A percentile compares a stretch with the other conserved stretches of the same genome.
Conservation (phyloP, 2,329 filamentous ascomycete genomes). For the Daldinia sp. region DNA sequence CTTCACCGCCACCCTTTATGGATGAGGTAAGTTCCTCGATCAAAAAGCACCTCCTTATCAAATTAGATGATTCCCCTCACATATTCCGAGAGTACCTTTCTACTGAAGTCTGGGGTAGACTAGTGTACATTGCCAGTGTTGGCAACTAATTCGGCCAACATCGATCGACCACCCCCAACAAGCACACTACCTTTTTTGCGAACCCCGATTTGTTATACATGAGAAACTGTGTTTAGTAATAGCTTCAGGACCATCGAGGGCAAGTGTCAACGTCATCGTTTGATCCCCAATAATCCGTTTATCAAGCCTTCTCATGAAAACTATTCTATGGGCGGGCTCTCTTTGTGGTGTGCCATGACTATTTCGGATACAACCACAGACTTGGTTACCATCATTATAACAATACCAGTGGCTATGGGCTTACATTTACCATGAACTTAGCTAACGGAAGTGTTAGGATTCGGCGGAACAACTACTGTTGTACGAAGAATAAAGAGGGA, state of each 20-base stretch:
- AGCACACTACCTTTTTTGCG: slow-evolving; percentile 40
- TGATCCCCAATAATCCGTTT: slow-evolving; percentile 46
- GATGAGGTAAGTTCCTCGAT: slow-evolving; percentile 29
- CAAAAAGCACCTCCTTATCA: slow-evolving; percentile 15
- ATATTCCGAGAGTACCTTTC: background rate
- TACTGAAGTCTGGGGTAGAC: slow-evolving; percentile 15
- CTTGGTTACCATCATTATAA: slow-evolving; percentile 46
- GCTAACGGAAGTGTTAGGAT: slow-evolving; percentile 45
- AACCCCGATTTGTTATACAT: slow-evolving; percentile 41
- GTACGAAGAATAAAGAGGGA: too few relatives aligned
- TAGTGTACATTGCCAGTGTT: slow-evolving; percentile 38
- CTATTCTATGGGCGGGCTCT: slow-evolving; percentile 41
- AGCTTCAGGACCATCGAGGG: background rate
- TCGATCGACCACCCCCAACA: slow-evolving; percentile 34
- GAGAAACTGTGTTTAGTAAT: slow-evolving; percentile 36
- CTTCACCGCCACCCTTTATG: slow-evolving; percentile 35
- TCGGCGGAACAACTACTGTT: too few relatives aligned
- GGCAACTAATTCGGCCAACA: slow-evolving; percentile 42
- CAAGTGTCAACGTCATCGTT: slow-evolving; percentile 37
- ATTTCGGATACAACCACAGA: slow-evolving; percentile 46
- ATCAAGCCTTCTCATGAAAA: slow-evolving; percentile 47
- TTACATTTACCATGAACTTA: slow-evolving; percentile 45
- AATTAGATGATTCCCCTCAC: slow-evolving; percentile 21
- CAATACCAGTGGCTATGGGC: slow-evolving; percentile 46
- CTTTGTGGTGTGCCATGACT: slow-evolving; percentile 43